phyloP scores from a whole-genome alignment of 148 eudicot genomes.

The Vaccinium macrocarpon region DNA sequence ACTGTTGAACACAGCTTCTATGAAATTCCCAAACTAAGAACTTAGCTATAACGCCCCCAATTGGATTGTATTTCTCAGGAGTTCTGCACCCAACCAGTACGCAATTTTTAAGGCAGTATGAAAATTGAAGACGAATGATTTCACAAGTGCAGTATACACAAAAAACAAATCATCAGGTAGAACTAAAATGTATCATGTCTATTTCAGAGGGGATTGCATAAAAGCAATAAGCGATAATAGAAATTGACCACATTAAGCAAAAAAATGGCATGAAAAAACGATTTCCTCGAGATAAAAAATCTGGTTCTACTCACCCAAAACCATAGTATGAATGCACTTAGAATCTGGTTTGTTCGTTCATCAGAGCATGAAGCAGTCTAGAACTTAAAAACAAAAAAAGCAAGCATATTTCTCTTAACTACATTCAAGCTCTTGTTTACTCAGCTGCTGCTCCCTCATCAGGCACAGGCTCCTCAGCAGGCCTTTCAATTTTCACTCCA shows the following conservation, averaged over 20 bases:
- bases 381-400: neutral
- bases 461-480: constrained; percentile 54
- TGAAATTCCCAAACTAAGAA: neutral
- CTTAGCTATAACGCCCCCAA: neutral
- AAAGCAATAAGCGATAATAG: too few species aligned
- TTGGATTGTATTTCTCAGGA: neutral
- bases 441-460: constrained; percentile 41
- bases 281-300: neutral
- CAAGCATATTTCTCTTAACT: neutral
- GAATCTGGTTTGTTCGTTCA: neutral
- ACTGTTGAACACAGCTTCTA: neutral
- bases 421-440: constrained; percentile 26
- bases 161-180: neutral
- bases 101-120: neutral
- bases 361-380: neutral
- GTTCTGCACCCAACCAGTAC: neutral
- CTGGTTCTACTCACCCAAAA: neutral
- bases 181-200: neutral
- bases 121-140: neutral
- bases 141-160: neutral
- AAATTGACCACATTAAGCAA: neutral
- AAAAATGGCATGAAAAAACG: neutral
- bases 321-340: neutral
- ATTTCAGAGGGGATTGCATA: neutral
- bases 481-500: constrained; percentile 73